Evolutionary conservation across 495 filamentous ascomycete species (phyloP), one percentile per base, ranked within the genome.

Genomic region (Xylaria acuta): DNA sequence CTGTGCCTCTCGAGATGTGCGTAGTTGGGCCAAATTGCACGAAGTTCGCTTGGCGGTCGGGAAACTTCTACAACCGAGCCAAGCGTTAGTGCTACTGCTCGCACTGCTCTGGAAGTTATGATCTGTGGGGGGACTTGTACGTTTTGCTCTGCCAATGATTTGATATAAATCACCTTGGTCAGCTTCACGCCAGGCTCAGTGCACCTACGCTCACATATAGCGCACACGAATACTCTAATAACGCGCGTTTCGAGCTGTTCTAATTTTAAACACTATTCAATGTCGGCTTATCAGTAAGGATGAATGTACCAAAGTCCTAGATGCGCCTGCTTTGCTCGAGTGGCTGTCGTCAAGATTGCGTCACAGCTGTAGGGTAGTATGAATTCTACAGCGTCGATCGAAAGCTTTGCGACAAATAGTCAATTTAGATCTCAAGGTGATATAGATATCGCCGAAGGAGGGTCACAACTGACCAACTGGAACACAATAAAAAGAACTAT

Each of bases 391-490:
- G 56, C 38, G 40, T 47, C 49, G n/a, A 67, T 47, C 36, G 54
- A n/a, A 43, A 9, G 41, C 47, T 67, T 18, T 22, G 27, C 11
- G 36, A 54, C 25, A 25, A 30, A 38, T 30, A 51, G 51, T 1
- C 5, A 27, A 30, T 45, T 56, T 16, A 36, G 40, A 59, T 41
- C 40, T 59, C 66, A 45, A 43, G 51, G 34, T n/a, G 36, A 47
- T 60, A 60, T 40, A 47, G 67, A 69, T 32, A 69, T 69, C 53
- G 53, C 53, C 51, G 67, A 69, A 69, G 67, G 34, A 60, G 54
- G 41, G 54, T 62, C 38, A 27, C 54, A 60, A 25, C 27, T 43
- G 20, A 49, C 51, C 27, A 49, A 62, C 54, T 25, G 67, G 18
- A 70, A 60, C 54, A 36, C 40, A 18, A 60, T 0, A 32, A 59